Percentiles rank a stretch among this genome's conserved stretches.
These are phyloP conservation scores for Venturia effusa DNA, from an alignment of 2,329 filamentous ascomycete species.

Conservation along the genomic window DNA sequence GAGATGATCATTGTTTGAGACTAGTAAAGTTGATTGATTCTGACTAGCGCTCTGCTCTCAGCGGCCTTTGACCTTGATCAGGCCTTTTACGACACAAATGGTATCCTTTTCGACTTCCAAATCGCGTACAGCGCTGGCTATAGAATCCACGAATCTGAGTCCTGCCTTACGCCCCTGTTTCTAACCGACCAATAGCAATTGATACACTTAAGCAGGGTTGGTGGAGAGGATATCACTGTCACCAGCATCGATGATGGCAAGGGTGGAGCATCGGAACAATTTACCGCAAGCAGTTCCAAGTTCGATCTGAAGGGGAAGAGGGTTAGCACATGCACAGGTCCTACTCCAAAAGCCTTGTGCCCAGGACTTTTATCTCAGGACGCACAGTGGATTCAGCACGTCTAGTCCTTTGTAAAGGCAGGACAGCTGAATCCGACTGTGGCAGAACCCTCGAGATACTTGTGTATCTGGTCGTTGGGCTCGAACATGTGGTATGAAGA, in stretches of 20 bases:
- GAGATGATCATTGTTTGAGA: not conserved
- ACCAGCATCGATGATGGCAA: conserved; percentile 93
- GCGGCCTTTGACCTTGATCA: not conserved
- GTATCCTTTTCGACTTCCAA: not conserved
- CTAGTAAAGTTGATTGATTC: not conserved
- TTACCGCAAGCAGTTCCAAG: conserved; percentile 95
- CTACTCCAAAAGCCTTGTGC: conserved; percentile 69
- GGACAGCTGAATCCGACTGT: conserved; percentile 19
- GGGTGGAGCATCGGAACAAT: conserved; percentile 95
- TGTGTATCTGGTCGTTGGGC: conserved; percentile 17
- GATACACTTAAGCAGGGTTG: conserved; percentile 35
- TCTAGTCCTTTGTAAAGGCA: not conserved
- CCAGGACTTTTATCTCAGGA: conserved; percentile 84
- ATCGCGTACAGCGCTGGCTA: conserved; percentile 8
- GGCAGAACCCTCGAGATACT: conserved; percentile 28
- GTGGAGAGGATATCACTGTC: conserved; percentile 92
- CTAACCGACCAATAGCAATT: not conserved
- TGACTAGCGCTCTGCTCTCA: not conserved
- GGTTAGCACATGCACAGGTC: conserved; percentile 50
- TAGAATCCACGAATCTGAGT: conserved; percentile 3
- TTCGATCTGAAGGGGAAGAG: conserved; percentile 63
- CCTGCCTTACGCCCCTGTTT: not conserved
- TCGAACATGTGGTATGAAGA: conserved; percentile 2
- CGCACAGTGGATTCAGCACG: conserved; percentile 14
- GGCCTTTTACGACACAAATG: not conserved